Conservation (phyloP, 2,329 filamentous ascomycete genomes). For the Corynespora cassiicola region DNA sequence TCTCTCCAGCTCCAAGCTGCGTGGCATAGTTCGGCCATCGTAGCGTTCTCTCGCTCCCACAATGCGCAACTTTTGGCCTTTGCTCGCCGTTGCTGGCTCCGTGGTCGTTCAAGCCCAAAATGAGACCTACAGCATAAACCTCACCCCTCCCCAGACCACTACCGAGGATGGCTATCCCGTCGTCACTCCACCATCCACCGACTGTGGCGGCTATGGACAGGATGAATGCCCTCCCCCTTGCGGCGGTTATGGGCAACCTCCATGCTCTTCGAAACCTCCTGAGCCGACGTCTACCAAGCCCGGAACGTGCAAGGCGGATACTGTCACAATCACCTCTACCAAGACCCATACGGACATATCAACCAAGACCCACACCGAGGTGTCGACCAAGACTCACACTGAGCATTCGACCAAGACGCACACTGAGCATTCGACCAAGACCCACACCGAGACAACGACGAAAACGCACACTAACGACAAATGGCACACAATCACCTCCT, state of each 20-base stretch:
- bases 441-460: constrained; percentile 12
- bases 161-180: not conserved
- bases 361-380: too few species aligned
- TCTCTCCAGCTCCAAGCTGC: constrained; percentile 23
- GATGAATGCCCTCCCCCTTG: too few species aligned
- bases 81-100: constrained; percentile 30
- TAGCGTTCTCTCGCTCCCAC: constrained; percentile 35
- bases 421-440: constrained; percentile 15
- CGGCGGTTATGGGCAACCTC: too few species aligned
- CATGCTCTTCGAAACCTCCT: too few species aligned
- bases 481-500: constrained; percentile 16
- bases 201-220: too few species aligned
- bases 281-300: too few species aligned
- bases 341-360: too few species aligned
- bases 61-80: constrained; percentile 34
- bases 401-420: too few species aligned
- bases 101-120: constrained; percentile 27
- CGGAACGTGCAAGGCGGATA: too few species aligned
- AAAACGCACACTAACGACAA: constrained; percentile 12
- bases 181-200: too few species aligned
- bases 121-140: constrained; percentile 5
- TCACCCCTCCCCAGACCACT: not conserved
- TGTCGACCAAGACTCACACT: too few species aligned
- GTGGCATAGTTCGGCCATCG: constrained; percentile 32
- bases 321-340: too few species aligned